Conservation (phyloP, 2,329 filamentous ascomycete species). For the Penicillium sp. region DNA sequence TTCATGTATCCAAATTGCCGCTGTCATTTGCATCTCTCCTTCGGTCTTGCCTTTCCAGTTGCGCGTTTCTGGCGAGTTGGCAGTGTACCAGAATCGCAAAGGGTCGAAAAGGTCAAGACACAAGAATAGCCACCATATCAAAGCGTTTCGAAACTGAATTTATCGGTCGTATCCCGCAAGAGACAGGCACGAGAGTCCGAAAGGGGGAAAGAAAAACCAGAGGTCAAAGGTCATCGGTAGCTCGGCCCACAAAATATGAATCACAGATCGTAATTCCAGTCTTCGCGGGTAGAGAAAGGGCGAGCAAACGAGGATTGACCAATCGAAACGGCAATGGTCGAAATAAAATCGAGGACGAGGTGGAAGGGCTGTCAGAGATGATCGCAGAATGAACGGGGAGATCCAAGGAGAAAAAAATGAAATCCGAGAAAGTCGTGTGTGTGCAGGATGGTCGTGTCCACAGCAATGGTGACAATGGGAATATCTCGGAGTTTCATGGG, state of each 20-base stretch:
- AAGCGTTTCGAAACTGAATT: slow-evolving; percentile 39
- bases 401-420: slow-evolving; percentile 43
- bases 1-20: slow-evolving; percentile 33
- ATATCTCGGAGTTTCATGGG: slow-evolving; percentile 36
- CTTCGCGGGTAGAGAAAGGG: slow-evolving; percentile 8
- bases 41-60: slow-evolving; percentile 37
- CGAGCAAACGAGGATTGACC: slow-evolving; percentile 34
- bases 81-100: slow-evolving; percentile 27
- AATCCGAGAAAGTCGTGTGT: slow-evolving; percentile 41
- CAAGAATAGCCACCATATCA: slow-evolving; percentile 44
- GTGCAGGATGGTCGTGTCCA: slow-evolving; percentile 37
- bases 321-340: slow-evolving; percentile 43
- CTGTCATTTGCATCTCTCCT: slow-evolving; percentile 44
- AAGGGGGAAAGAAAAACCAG: slow-evolving; percentile 24
- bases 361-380: slow-evolving; percentile 43
- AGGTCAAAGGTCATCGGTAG: slow-evolving; percentile 20
- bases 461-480: slow-evolving; percentile 32
- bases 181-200: slow-evolving; percentile 10
- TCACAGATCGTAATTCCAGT: slow-evolving; percentile 13
- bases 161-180: slow-evolving; percentile 30
- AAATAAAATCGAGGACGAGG: slow-evolving; percentile 43
- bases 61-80: slow-evolving; percentile 23
- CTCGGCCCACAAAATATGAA: slow-evolving; percentile 20
- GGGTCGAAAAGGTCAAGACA: slow-evolving; percentile 36
- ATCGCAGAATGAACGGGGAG: slow-evolving; percentile 44